phyloP scores from a whole-genome alignment of 306 rosid species.

The Trifolium pratense region DNA sequence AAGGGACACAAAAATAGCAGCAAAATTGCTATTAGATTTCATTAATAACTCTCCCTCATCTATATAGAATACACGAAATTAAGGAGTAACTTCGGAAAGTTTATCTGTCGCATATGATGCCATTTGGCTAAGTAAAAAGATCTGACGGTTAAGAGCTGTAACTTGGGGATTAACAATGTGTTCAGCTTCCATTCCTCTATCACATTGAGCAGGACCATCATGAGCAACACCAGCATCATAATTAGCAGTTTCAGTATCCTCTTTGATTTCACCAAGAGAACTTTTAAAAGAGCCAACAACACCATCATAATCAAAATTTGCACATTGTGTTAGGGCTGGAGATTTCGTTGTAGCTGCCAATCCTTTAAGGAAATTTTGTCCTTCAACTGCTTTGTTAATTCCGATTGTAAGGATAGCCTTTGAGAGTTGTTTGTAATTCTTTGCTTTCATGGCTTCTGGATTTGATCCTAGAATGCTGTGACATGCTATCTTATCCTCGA shows the following conservation, averaged over 20 bases:
- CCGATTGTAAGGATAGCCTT: background rate
- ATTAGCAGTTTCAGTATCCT: constrained; percentile 36
- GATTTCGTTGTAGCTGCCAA: background rate
- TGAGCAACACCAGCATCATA: constrained; percentile 41
- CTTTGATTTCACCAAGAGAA: background rate
- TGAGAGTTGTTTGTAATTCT: background rate
- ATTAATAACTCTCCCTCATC: too few species aligned
- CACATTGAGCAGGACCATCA: constrained; percentile 14
- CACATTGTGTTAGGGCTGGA: constrained; percentile 24
- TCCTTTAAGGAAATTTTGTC: background rate
- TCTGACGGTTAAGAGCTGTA: constrained; percentile 7
- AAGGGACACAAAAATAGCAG: too few species aligned
- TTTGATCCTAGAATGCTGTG: constrained; percentile 3
- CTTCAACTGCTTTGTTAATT: background rate
- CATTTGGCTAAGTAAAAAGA: background rate
- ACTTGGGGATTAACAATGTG: constrained; percentile 12
- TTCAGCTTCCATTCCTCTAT: background rate
- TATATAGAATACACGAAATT: too few species aligned
- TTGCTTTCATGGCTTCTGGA: background rate
- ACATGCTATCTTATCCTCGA: too few species aligned
- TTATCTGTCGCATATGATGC: too few species aligned
- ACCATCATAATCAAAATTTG: background rate
- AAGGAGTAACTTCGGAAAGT: too few species aligned
- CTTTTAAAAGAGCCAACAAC: constrained; percentile 27
- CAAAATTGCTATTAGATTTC: too few species aligned